Conservation (phyloP, 2,329 filamentous ascomycete genomes). For the Orbilia oligospora region DNA sequence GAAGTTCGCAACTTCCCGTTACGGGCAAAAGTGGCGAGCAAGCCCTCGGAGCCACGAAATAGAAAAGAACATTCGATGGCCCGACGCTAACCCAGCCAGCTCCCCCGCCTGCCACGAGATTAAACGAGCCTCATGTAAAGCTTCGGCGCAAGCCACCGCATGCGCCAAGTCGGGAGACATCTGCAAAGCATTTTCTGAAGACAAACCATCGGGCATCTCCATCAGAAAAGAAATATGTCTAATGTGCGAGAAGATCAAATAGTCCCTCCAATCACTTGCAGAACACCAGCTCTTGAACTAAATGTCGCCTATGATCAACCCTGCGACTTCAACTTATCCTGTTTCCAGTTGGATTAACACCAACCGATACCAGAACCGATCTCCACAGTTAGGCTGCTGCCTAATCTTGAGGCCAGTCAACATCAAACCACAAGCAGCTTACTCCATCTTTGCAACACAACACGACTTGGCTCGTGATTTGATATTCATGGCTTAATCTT, state of each 20-base stretch:
- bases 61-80: conserved; percentile 42
- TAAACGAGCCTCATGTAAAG: conserved; percentile 47
- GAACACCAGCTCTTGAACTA: background rate
- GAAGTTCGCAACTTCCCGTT: conserved; percentile 56
- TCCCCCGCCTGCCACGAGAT: conserved; percentile 50
- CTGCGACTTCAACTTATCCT: conserved; percentile 9
- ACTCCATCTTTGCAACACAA: conserved; percentile 39
- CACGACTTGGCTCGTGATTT: conserved; percentile 20
- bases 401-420: conserved; percentile 45
- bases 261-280: conserved; percentile 32
- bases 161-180: conserved; percentile 60
- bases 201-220: conserved; percentile 15
- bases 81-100: conserved; percentile 51
- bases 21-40: conserved; percentile 38
- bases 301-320: conserved; percentile 35
- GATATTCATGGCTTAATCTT: background rate
- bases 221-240: background rate
- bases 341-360: conserved; percentile 39
- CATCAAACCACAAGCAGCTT: conserved; percentile 38
- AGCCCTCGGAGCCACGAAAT: background rate
- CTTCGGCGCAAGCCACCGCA: conserved; percentile 49
- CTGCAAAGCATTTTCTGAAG: conserved; percentile 31
- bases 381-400: conserved; percentile 54
- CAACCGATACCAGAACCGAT: conserved; percentile 18
- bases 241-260: conserved; percentile 1